Base-by-base conservation (phyloP, 116 monocot species). In the Papilionanthe hybrid region DNA sequence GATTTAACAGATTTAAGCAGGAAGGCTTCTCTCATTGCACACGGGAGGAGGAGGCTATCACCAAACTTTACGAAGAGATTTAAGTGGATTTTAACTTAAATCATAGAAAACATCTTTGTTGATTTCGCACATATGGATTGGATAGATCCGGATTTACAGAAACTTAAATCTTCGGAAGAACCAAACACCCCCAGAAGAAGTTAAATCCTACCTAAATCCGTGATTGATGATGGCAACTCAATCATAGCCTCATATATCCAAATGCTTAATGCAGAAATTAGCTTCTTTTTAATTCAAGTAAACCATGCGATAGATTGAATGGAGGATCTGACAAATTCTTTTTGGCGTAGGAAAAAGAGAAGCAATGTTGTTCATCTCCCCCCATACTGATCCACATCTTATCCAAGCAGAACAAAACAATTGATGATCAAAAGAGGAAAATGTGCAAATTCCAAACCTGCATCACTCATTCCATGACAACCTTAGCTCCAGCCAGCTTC, bases 401-500 rank as follows among this genome's bases (percentile, higher is more conserved):
- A 23, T 11, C 17, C 37, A 65, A 78, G 42, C 57, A 37, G 17
- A 41, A 18, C 65, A 78, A 15, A 29, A 13, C 22, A 45, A 43
- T 23, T 0, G 66, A 66, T 28, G 12, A 29, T 3, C 18, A 68
- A 23, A 6, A 29, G 50, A 27, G 69, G 12, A 7, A 22, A 4
- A 57, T 13, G 9, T 28, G 37, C 37, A 9, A 69, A 19, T 55
- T 12, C 17, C 17, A 55, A 75, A 12, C 72, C 47, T 55, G n/a
- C 23, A 50, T 63, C 79, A 44, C 60, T 93, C 88, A 96, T 45
- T 91, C 87, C 85, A 96, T 78, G 57, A 88, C 84, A 32, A 96
- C 91, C 55, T 93, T 93, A 17, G 96, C 96, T 15, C 96, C 96
- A 18, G 90, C 80, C 72, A 83, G 84, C 83, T 91, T 90, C 91